These are phyloP conservation scores for Hyparrhenia diplandra DNA, from an alignment of 176 grass and related monocot species.

Conservation along the genomic window DNA sequence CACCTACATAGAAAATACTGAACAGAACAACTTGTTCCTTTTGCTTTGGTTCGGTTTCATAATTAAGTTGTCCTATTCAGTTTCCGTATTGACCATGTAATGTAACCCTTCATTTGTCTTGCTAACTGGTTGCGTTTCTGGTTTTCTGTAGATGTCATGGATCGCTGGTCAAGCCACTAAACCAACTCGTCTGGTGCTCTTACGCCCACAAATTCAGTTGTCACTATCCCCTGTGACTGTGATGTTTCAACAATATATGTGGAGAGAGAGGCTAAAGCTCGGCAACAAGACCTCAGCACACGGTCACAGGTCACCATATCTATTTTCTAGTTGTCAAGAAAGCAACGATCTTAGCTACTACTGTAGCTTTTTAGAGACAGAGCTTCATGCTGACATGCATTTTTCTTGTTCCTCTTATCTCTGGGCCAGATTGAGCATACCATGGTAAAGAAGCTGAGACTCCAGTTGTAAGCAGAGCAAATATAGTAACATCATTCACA, in stretches of 20 bases:
- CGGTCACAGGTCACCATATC: background rate
- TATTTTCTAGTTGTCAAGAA: background rate
- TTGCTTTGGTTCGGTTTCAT: background rate
- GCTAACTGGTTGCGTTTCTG: background rate
- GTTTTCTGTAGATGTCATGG: constrained; percentile 22
- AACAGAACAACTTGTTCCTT: background rate
- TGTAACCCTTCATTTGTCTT: background rate
- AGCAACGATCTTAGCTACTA: background rate
- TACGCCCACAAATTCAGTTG: background rate
- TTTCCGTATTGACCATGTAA: background rate
- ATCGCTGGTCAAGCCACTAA: background rate
- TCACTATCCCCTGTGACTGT: background rate
- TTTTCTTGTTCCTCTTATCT: background rate
- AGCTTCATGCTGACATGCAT: background rate
- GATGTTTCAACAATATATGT: background rate
- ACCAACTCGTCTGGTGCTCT: background rate
- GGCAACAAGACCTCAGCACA: constrained; percentile 1
- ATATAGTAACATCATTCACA: background rate
- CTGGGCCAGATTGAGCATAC: background rate
- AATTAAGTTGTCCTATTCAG: background rate
- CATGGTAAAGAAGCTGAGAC: background rate
- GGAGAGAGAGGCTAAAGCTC: background rate
- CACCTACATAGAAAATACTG: background rate
- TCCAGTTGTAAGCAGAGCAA: background rate
- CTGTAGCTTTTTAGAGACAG: background rate